Conservation (phyloP, 2,329 filamentous ascomycete genomes). For the Cladophialophora bantiana region DNA sequence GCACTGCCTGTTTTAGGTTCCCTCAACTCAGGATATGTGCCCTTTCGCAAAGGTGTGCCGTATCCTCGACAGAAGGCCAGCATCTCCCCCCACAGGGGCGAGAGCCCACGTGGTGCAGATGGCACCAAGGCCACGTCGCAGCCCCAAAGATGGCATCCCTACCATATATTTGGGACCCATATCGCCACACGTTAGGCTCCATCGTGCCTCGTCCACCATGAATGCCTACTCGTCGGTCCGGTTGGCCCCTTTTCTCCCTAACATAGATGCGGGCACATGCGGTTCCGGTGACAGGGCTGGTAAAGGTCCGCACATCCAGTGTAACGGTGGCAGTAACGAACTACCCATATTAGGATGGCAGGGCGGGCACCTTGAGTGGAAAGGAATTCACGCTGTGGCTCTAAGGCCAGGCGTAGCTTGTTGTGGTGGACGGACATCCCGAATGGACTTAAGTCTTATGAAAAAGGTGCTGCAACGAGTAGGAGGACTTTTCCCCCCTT, state of each 20-base stretch:
- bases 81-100: no score
- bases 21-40: neutral
- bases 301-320: neutral
- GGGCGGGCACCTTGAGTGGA: neutral
- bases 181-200: constrained; percentile 14
- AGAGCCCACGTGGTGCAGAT: neutral
- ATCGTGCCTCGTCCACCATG: neutral
- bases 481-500: neutral
- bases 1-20: neutral
- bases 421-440: neutral
- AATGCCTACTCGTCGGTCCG: neutral
- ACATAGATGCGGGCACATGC: neutral
- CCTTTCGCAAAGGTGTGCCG: neutral
- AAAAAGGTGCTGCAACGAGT: neutral
- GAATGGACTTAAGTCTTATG: neutral
- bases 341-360: neutral
- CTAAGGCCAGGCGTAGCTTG: neutral
- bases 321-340: neutral
- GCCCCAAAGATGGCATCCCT: neutral
- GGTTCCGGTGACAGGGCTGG: neutral
- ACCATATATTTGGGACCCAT: neutral
- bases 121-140: neutral
- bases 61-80: neutral
- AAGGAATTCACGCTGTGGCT: neutral
- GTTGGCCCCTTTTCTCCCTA: neutral